Base-by-base conservation (phyloP, 345 rosid genomes). In the Clausena lansium region DNA sequence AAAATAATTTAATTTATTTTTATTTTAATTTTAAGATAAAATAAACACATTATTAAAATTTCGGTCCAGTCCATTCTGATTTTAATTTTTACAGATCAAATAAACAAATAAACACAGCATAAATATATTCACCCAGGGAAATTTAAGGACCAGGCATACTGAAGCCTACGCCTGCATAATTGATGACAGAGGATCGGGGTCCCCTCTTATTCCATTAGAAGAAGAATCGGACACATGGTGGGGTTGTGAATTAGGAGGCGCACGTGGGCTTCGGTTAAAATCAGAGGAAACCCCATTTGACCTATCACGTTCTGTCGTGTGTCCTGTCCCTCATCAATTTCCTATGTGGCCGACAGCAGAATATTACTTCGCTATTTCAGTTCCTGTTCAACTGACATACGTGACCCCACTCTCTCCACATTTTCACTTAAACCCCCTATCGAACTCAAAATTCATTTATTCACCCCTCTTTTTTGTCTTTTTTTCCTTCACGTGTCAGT, bases 281-380 rank as follows among this genome's bases (percentile, higher is more conserved):
- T 6, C 7, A 38, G 2, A 7, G 66, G 80, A 64, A 81, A 73
- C 82, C 75, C 74, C 25, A 15, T 79, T 84, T 81, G 86, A 86
- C 84, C 81, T 60, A 47, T 60, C 58, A 28, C 28, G 52, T 67
- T 73, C 50, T 54, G n/a, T 55, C 70, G 19, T 25, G 50, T 45
- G 50, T 45, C 50, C 15, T 45, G 50, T 45, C 50, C 4, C 50
- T 45, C 22, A 73, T 25, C 60, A 17, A 68, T 68, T 64, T 67
- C 60, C 71, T 77, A 50, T 68, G 70, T 83, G 86, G 85, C 81
- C 87, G 82, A 82, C 89, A 82, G 14, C 84, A 73, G 70, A 77
- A 83, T 78, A 58, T 70, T 27, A 59, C 11, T 68, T 70, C 47
- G 25, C 61, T 5, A 7, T 20, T 45, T 36, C 83, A 81, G 69